phyloP scores from a whole-genome alignment of 179 eudicot genomes.

The Monotropa hypopitys region DNA sequence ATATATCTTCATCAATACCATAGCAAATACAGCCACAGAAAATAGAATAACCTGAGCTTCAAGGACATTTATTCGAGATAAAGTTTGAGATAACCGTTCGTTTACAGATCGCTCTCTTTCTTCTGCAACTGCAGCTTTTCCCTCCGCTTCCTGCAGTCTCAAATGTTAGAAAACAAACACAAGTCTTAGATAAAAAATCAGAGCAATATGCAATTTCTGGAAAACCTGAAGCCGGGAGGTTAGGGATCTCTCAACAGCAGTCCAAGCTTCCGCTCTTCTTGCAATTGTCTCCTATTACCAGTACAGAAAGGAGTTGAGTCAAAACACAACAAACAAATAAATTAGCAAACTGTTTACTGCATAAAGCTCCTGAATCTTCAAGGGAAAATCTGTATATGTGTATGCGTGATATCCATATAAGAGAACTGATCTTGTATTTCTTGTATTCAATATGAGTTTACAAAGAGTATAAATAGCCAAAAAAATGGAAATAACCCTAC shows the following conservation, averaged over 20 bases:
- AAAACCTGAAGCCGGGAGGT: slow-evolving; percentile 84
- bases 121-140: slow-evolving; percentile 82
- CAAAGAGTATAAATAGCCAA: no score
- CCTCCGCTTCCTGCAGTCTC: slow-evolving; percentile 81
- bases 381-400: background rate
- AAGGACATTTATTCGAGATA: slow-evolving; percentile 88
- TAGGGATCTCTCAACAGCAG: slow-evolving; percentile 86
- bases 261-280: slow-evolving; percentile 87
- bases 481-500: no score
- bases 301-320: slow-evolving; percentile 12
- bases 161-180: slow-evolving; percentile 9
- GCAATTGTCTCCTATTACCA: slow-evolving; percentile 65
- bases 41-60: slow-evolving; percentile 82
- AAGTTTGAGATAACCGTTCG: slow-evolving; percentile 87
- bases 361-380: background rate
- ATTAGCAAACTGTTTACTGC: background rate
- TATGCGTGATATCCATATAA: background rate
- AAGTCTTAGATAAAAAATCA: background rate
- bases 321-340: background rate
- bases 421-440: no score
- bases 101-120: slow-evolving; percentile 89
- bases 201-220: background rate
- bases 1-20: background rate
- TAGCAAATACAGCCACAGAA: background rate
- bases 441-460: no score